Evolutionary conservation across 345 rosid genomes (phyloP).

Genomic region (Cardamine chenopodiifolia): DNA sequence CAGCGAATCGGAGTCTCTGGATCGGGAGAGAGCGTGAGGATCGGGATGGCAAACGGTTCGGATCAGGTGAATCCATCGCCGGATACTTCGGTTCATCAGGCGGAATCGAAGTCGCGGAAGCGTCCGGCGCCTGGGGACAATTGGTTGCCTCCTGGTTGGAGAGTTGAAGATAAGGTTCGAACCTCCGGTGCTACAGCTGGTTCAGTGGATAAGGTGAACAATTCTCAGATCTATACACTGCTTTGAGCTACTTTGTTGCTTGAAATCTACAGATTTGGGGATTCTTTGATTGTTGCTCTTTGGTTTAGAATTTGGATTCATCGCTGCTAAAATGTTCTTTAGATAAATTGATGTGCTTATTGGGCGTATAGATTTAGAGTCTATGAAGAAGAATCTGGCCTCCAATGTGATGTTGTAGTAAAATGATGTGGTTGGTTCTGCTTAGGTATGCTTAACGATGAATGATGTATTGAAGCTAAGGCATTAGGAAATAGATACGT

Average conservation of each 20-base stretch:
- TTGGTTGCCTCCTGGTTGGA: conserved; percentile 81
- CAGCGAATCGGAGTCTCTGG: too few relatives aligned
- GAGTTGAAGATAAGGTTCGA: conserved; percentile 71
- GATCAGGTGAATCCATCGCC: not conserved
- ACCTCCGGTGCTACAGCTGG: conserved; percentile 81
- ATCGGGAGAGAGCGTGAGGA: too few relatives aligned
- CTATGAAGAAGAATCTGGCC: too few relatives aligned
- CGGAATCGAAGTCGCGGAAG: conserved; percentile 35
- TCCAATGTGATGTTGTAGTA: too few relatives aligned
- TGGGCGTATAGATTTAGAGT: too few relatives aligned
- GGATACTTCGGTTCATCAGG: conserved; percentile 5
- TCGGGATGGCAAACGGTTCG: too few relatives aligned
- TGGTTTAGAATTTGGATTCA: not conserved
- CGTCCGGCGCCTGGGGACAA: conserved; percentile 36
- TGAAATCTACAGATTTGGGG: not conserved
- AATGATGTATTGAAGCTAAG: not conserved
- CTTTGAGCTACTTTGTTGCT: not conserved
- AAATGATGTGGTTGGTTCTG: not conserved
- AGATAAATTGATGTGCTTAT: not conserved
- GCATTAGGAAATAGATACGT: not conserved
- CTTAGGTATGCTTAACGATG: not conserved
- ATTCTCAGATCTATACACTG: conserved; percentile 10
- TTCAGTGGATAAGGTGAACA: conserved; percentile 62
- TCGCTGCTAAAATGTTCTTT: not conserved
- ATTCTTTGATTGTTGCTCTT: conserved; percentile 10